Conservation (phyloP, 371 early-diverging fungal species). For the Quaeritorhiza haematococci region DNA sequence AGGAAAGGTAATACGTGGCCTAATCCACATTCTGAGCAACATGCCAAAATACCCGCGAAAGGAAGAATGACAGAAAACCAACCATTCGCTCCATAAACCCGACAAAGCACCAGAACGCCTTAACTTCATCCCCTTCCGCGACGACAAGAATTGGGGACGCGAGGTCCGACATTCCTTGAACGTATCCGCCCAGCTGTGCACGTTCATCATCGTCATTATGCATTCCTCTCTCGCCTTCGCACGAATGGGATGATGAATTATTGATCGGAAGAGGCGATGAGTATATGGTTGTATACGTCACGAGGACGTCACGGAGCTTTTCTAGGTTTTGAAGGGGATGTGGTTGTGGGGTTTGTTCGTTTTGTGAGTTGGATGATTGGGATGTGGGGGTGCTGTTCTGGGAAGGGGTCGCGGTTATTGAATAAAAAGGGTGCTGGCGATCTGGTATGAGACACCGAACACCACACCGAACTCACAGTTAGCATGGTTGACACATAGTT, state of each 20-base stretch:
- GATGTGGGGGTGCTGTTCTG: conserved; percentile 1
- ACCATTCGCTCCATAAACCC: conserved; percentile 74
- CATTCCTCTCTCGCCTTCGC: conserved; percentile 13
- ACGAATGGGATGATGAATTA: conserved; percentile 10
- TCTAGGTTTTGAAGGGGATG: too few relatives aligned
- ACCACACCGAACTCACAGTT: too few relatives aligned
- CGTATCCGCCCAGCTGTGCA: too few relatives aligned
- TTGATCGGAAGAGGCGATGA: conserved; percentile 43
- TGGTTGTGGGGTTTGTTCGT: conserved; percentile 16
- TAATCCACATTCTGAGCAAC: too few relatives aligned
- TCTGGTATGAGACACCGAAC: too few relatives aligned
- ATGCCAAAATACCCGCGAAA: not conserved
- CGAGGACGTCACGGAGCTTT: conserved; percentile 77
- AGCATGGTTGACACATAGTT: not conserved
- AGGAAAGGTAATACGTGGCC: too few relatives aligned
- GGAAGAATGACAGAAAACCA: not conserved
- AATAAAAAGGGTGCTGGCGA: not conserved
- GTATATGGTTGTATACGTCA: conserved; percentile 80
- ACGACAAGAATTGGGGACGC: conserved; percentile 76
- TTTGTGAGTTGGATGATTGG: conserved; percentile 11
- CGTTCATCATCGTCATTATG: too few relatives aligned
- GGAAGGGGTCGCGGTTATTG: not conserved
- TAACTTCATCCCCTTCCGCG: conserved; percentile 73
- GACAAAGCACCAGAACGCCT: conserved; percentile 86
- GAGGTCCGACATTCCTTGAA: conserved; percentile 92